A percentile compares a stretch with the other conserved stretches of the same genome.
Evolutionary conservation across 2,329 filamentous ascomycete genomes (phyloP).

Genomic region (Colletotrichum brevisporum): DNA sequence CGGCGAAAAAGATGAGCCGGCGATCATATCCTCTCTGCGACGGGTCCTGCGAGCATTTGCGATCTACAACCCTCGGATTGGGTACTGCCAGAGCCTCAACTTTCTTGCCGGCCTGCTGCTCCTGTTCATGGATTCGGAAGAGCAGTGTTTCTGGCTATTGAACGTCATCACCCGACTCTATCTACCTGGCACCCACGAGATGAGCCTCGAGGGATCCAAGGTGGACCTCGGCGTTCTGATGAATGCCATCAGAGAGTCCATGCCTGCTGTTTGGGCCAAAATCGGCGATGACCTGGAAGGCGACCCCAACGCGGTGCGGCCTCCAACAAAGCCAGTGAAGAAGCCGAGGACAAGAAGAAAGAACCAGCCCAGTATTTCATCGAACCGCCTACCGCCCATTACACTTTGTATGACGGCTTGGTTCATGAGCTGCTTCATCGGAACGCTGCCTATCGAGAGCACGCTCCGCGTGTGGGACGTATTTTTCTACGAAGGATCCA

Average conservation of each 20-base stretch:
- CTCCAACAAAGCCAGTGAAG: constrained; percentile 45
- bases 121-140: constrained; percentile 88
- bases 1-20: constrained; percentile 70
- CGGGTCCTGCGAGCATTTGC: constrained; percentile 91
- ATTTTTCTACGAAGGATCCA: constrained; percentile 95
- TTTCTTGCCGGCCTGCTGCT: constrained; percentile 92
- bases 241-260: constrained; percentile 84
- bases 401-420: constrained; percentile 94
- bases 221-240: constrained; percentile 95
- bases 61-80: constrained; percentile 90
- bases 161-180: constrained; percentile 92
- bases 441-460: constrained; percentile 91
- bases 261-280: constrained; percentile 89
- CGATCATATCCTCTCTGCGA: constrained; percentile 85
- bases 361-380: constrained; percentile 56
- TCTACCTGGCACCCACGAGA: constrained; percentile 91
- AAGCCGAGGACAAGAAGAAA: constrained; percentile 56
- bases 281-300: constrained; percentile 83
- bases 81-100: constrained; percentile 96
- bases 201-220: constrained; percentile 91
- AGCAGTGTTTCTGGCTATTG: constrained; percentile 92
- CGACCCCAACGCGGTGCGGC: constrained; percentile 53
- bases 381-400: constrained; percentile 83
- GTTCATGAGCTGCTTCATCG: constrained; percentile 98
- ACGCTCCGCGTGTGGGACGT: constrained; percentile 95